phyloP scores from a whole-genome alignment of 805 yeast genomes.

The Pichia californica region DNA sequence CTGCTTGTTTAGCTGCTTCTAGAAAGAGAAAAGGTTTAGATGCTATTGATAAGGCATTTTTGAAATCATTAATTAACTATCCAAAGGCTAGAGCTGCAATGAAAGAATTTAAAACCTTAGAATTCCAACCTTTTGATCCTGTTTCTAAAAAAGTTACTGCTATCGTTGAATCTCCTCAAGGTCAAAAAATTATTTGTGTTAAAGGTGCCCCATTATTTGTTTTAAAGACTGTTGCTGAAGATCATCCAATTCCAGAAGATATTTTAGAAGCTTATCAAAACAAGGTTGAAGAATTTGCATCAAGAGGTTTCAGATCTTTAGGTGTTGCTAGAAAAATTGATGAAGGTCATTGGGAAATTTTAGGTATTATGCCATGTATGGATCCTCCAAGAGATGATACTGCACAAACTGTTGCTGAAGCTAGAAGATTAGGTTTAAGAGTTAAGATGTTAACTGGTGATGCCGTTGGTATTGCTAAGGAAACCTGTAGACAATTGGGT shows the following conservation, averaged over 20 bases:
- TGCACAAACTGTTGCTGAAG: constrained; percentile 89
- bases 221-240: constrained; percentile 93
- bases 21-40: constrained; percentile 98
- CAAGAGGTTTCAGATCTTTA: constrained; percentile 96
- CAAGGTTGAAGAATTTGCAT: constrained; percentile 96
- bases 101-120: constrained; percentile 88
- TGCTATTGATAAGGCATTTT: constrained; percentile 95
- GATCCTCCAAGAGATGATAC: constrained; percentile 99
- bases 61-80: constrained; percentile 79
- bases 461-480: constrained; percentile 98
- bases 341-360: constrained; percentile 96
- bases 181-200: constrained; percentile 91
- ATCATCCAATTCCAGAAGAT: constrained; percentile 93
- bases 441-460: constrained; percentile 99
- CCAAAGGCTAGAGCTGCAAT: constrained; percentile 92
- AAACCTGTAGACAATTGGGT: constrained; percentile 96
- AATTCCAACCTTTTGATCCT: constrained; percentile 97
- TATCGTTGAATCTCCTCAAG: constrained; percentile 91
- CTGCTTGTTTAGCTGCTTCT: constrained; percentile 96
- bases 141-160: constrained; percentile 96
- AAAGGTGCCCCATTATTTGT: constrained; percentile 98
- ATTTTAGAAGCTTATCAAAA: constrained; percentile 90
- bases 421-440: constrained; percentile 84
- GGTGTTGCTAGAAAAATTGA: constrained; percentile 99
- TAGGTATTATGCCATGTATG: constrained; percentile 98